A percentile compares a stretch with the other conserved stretches of the same genome.
phyloP scores from a whole-genome alignment of 805 yeast species.

The Saccharomyces mikatae region DNA sequence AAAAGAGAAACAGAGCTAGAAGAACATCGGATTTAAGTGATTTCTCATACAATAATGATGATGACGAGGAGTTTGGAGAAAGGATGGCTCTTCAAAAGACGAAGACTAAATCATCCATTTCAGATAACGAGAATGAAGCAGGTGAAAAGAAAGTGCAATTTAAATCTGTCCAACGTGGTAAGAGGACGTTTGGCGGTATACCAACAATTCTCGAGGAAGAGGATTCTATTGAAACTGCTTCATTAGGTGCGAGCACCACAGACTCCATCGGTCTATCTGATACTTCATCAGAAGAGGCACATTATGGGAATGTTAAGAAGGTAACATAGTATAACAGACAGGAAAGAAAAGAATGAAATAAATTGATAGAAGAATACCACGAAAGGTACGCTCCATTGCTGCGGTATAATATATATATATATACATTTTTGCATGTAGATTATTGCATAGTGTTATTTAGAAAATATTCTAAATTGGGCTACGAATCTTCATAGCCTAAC shows the following conservation, averaged over 20 bases:
- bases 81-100: conserved; percentile 9
- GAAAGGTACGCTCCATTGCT: neutral
- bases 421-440: neutral
- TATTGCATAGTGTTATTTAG: neutral
- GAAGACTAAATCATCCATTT: conserved; percentile 9
- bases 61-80: conserved; percentile 7
- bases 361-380: neutral
- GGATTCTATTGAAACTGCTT: conserved; percentile 18
- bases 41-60: conserved; percentile 21
- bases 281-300: neutral
- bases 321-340: neutral
- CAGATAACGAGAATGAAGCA: conserved; percentile 11
- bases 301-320: neutral
- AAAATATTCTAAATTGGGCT: neutral
- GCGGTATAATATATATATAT: neutral
- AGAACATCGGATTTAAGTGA: conserved; percentile 24
- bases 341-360: neutral
- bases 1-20: conserved; percentile 20
- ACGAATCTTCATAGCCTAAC: conserved; percentile 1
- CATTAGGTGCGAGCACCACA: conserved; percentile 11
- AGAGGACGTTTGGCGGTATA: conserved; percentile 21
- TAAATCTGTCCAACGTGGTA: conserved; percentile 20
- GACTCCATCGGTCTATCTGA: neutral
- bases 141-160: conserved; percentile 27
- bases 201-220: conserved; percentile 28